Evolutionary conservation across 352 stramenopile species (phyloP), one percentile per base, ranked within the genome.

Genomic region (Phytophthora quininea): DNA sequence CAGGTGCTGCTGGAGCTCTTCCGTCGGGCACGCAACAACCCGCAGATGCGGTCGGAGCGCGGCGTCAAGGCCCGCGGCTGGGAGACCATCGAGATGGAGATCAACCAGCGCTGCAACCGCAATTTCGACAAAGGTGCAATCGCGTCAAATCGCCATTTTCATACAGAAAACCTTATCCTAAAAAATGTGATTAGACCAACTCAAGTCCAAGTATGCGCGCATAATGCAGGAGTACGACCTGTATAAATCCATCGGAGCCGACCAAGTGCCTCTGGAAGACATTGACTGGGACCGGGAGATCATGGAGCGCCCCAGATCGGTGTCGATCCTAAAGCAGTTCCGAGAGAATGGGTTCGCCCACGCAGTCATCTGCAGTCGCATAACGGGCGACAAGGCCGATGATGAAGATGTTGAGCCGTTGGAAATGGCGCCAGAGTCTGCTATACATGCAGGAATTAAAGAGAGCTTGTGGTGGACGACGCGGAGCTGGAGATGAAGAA

Each of bases 121-220:
- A 54, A 33, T 38, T 77, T 80, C 38, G 46, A 62, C 9, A 45
- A 76, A 40, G 73, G 73, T 80, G 55, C 38, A 47, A 7, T 24
- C n/a, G 7, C n/a, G 12, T 4, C n/a, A n/a, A n/a, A n/a, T n/a
- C n/a, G n/a, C n/a, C n/a, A n/a, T n/a, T n/a, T n/a, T n/a, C n/a
- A n/a, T n/a, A n/a, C n/a, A n/a, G n/a, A n/a, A n/a, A n/a, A n/a
- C n/a, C n/a, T n/a, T n/a, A n/a, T 66, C 1, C 51, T 24, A 24
- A n/a, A n/a, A n/a, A n/a, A n/a, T 37, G 27, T 37, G 5, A 31
- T 46, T 65, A 80, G 69, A 77, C 31, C 69, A 80, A 27, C 54
- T 77, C 54, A 73, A 77, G 58, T 80, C 69, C 50, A 77, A 80
- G 59, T 77, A 71, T 54, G 53, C 58, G 30, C 69, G 69, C 2